Percentiles rank a stretch among this genome's conserved stretches.
phyloP scores from a whole-genome alignment of 2,329 filamentous ascomycete species.

The Thelonectria blattea region DNA sequence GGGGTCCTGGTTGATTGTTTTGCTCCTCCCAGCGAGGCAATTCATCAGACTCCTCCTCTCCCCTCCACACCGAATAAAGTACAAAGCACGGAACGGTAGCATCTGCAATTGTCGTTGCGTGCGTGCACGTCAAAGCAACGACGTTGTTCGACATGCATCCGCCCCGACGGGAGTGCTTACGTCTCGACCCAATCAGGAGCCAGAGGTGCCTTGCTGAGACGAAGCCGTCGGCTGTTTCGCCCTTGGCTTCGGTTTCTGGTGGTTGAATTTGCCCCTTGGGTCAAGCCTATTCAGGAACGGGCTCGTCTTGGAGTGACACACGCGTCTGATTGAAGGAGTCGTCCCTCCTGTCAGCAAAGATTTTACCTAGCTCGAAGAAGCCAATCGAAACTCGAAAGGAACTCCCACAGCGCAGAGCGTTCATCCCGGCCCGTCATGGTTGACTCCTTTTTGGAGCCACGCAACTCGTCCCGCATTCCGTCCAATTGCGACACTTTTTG shows the following conservation, averaged over 20 bases:
- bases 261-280: constrained; percentile 1
- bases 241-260: neutral
- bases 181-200: neutral
- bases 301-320: neutral
- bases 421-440: neutral
- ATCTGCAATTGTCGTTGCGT: neutral
- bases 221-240: constrained; percentile 16
- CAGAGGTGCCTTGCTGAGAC: neutral
- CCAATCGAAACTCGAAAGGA: neutral
- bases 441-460: neutral
- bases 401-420: neutral
- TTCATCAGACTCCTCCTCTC: neutral
- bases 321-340: too few relatives aligned
- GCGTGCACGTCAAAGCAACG: neutral
- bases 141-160: neutral
- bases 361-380: too few relatives aligned
- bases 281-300: neutral
- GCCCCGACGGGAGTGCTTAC: too few relatives aligned
- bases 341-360: too few relatives aligned
- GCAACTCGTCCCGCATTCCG: neutral
- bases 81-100: too few relatives aligned
- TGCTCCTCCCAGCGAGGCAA: neutral
- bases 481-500: too few relatives aligned
- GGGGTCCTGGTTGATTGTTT: constrained; percentile 1
- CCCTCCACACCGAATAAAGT: too few relatives aligned